phyloP scores from a whole-genome alignment of 2,329 filamentous ascomycete genomes.

The Aspergillus brasiliensis region DNA sequence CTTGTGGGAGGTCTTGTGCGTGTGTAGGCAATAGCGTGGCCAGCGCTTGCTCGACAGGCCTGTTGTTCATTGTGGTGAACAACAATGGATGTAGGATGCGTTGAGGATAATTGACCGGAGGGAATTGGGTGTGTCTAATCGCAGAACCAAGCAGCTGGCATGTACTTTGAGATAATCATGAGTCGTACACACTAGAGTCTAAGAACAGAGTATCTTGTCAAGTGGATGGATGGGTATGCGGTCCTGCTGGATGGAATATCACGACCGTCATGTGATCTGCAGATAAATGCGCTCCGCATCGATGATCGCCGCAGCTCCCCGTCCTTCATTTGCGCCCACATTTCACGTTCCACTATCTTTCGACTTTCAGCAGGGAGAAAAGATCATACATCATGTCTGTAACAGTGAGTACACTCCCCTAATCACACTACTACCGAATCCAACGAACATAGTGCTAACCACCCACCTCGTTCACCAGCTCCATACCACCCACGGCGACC shows the following conservation, averaged over 20 bases:
- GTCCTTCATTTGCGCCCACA: background rate
- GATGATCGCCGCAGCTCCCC: slow-evolving; percentile 7
- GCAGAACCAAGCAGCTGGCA: no score
- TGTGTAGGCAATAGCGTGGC: slow-evolving; percentile 74
- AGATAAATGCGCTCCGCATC: slow-evolving; percentile 6
- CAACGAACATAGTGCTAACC: background rate
- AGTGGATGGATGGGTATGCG: background rate
- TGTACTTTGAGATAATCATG: background rate
- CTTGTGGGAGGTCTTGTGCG: slow-evolving; percentile 65
- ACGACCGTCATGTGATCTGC: slow-evolving; percentile 14
- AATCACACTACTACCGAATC: background rate
- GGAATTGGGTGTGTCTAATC: background rate
- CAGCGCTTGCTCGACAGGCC: slow-evolving; percentile 71
- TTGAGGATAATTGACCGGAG: background rate
- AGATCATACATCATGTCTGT: slow-evolving; percentile 33
- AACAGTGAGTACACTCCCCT: slow-evolving; percentile 26
- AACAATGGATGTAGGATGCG: background rate
- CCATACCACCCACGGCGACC: slow-evolving; percentile 83
- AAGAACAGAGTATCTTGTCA: background rate
- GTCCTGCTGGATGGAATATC: background rate
- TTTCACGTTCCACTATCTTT: background rate
- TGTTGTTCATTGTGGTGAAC: slow-evolving; percentile 62
- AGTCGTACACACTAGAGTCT: background rate
- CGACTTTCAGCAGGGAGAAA: background rate
- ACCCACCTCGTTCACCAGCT: slow-evolving; percentile 49